Evolutionary conservation across 1,139 yeast species (phyloP).

Genomic region (Taphrina populina): DNA sequence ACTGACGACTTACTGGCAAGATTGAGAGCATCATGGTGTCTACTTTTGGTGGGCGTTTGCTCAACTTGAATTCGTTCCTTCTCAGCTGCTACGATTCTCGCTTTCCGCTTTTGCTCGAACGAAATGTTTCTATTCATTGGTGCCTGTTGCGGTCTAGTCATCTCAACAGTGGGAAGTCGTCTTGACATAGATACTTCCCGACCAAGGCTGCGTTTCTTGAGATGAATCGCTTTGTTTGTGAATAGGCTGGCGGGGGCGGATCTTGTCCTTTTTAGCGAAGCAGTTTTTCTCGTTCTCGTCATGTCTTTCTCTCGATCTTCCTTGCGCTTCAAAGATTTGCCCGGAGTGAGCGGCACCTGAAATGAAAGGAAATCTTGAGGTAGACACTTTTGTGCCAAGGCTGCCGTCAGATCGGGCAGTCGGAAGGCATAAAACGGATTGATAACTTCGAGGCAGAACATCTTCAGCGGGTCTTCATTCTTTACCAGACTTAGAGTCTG

Average conservation of each 20-base stretch:
- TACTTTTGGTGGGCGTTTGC: conserved; percentile 21
- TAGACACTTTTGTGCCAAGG: conserved; percentile 14
- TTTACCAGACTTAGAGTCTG: conserved; percentile 8
- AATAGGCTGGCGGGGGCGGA: conserved; percentile 30
- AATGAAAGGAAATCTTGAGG: conserved; percentile 19
- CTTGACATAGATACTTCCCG: conserved; percentile 28
- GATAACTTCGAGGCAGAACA: conserved; percentile 25
- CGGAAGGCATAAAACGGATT: conserved; percentile 15
- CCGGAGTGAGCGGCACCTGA: conserved; percentile 13
- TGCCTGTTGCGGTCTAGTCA: neutral
- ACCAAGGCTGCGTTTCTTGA: conserved; percentile 21
- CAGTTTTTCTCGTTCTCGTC: neutral
- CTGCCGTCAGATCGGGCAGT: conserved; percentile 2
- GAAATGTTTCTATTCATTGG: neutral
- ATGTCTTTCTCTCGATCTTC: neutral
- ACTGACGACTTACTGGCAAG: neutral
- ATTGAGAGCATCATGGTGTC: neutral
- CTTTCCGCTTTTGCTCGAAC: conserved; percentile 22
- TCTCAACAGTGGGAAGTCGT: conserved; percentile 11
- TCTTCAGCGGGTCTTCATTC: conserved; percentile 16
- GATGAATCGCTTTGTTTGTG: conserved; percentile 1
- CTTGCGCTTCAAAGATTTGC: neutral
- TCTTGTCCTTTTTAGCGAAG: conserved; percentile 12
- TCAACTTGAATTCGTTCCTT: conserved; percentile 26
- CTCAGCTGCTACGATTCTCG: conserved; percentile 7